Evolutionary conservation across 352 stramenopile genomes (phyloP).

Genomic region (Globisporangium ultimum): DNA sequence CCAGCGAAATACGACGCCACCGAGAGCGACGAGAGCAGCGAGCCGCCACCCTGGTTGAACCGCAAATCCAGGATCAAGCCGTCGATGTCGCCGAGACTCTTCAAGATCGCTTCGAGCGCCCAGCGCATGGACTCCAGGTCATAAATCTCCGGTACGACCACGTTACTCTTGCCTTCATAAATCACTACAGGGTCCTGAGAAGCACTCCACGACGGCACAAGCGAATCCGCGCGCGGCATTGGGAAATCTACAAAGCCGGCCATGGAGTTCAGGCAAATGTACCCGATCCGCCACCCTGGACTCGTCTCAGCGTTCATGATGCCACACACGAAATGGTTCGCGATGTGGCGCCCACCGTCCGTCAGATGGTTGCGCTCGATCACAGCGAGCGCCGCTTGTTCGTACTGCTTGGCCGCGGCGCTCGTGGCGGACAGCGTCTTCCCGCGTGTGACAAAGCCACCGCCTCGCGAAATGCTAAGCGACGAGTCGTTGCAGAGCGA

Average conservation of each 20-base stretch:
- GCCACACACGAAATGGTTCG: conserved; percentile 69
- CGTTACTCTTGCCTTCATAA: conserved; percentile 7
- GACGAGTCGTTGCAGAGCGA: conserved; percentile 67
- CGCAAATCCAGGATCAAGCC: conserved; percentile 75
- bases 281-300: conserved; percentile 75
- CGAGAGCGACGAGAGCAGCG: conserved; percentile 51
- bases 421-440: conserved; percentile 23
- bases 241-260: conserved; percentile 81
- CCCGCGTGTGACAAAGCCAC: conserved; percentile 17
- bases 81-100: conserved; percentile 55
- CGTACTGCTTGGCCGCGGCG: conserved; percentile 25
- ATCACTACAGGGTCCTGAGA: too few relatives aligned
- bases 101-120: conserved; percentile 79
- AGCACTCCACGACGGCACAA: conserved; percentile 26
- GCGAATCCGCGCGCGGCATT: conserved; percentile 49
- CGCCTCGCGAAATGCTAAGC: conserved; percentile 39
- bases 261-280: conserved; percentile 69
- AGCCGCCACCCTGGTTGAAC: conserved; percentile 73
- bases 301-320: conserved; percentile 72
- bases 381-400: conserved; percentile 33
- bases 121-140: conserved; percentile 86
- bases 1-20: conserved; percentile 74
- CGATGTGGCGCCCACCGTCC: conserved; percentile 42
- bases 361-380: conserved; percentile 61
- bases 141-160: conserved; percentile 71